phyloP scores from a whole-genome alignment of 495 filamentous ascomycete genomes.

The Bacidia gigantensis region DNA sequence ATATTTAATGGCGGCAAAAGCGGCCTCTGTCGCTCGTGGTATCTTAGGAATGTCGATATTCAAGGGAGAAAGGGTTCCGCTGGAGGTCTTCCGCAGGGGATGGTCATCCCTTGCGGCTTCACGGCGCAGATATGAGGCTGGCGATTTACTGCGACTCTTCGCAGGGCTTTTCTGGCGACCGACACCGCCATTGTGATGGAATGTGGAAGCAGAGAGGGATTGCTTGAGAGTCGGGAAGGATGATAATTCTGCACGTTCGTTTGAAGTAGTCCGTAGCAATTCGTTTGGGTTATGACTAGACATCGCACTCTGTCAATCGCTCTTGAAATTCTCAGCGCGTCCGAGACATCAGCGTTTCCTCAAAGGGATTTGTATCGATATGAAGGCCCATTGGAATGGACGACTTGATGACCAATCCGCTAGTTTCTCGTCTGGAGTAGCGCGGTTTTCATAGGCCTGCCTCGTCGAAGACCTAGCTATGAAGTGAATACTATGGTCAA shows the following conservation, averaged over 20 bases:
- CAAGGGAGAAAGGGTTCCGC: background rate
- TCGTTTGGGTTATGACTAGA: background rate
- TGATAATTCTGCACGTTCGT: background rate
- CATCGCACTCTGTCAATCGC: background rate
- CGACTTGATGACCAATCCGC: too few species aligned
- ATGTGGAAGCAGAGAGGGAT: background rate
- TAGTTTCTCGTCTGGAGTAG: too few species aligned
- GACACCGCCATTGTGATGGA: background rate
- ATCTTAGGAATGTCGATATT: conserved; percentile 12
- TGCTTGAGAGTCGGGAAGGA: conserved; percentile 3
- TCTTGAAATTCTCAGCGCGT: background rate
- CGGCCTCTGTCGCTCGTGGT: conserved; percentile 22
- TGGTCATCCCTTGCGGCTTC: background rate
- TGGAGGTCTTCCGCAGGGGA: background rate
- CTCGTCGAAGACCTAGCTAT: too few species aligned
- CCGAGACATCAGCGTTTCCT: background rate
- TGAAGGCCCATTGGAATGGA: too few species aligned
- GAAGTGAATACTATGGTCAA: too few species aligned
- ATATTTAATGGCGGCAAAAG: conserved; percentile 53
- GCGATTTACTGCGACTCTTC: conserved; percentile 2
- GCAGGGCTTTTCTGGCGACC: background rate
- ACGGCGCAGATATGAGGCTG: background rate
- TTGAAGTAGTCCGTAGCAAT: background rate
- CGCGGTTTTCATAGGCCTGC: too few species aligned
- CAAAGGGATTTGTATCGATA: background rate